Evolutionary conservation across 1,284 basidiomycete genomes (phyloP), one percentile per base, ranked within the genome.

Genomic region (Coniferiporia sulphurascens): DNA sequence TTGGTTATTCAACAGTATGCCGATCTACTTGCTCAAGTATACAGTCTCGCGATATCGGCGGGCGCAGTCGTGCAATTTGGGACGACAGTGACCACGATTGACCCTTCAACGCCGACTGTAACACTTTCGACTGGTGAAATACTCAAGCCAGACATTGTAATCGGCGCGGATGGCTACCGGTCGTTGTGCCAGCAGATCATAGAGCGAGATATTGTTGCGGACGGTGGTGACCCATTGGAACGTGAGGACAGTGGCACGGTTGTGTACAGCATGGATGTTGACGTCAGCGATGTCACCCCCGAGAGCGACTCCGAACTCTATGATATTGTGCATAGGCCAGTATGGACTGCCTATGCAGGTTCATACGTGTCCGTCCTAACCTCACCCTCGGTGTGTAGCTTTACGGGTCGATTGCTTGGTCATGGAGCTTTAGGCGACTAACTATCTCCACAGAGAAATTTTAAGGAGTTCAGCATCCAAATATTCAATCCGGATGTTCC

Each of bases 91-190:
- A 68, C 69, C 0, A 67, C 70, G 0, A 65, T 85, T 19, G 57
- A 65, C 70, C 15, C 69, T 70, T 43, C 63, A 62, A 51, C 65
- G 63, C 50, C 75, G 59, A 56, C 56, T 19, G 69, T 81, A 19
- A 74, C 65, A 0, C 69, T 86, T 12, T 70, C 73, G 9, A 75
- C 74, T 3, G 83, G 85, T 7, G 75, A 78, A 55, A 69, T 70
- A 13, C 57, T 85, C 48, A 61, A 65, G 1, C 82, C 76, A 7
- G 81, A 88, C 64, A 74, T 87, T n/a, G 74, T 88, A 52, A 71
- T 89, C 41, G 86, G 84, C 17, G 85, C 86, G 0, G 86, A 87
- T 64, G 86, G 86, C 6, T 70, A 72, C 13, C 63, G 64, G 44
- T 79, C 75, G 5, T 54, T 73, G 17, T 70, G 69, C 27, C 71